phyloP scores from a whole-genome alignment of 2,329 filamentous ascomycete species.

The Harringtonia aguacate region DNA sequence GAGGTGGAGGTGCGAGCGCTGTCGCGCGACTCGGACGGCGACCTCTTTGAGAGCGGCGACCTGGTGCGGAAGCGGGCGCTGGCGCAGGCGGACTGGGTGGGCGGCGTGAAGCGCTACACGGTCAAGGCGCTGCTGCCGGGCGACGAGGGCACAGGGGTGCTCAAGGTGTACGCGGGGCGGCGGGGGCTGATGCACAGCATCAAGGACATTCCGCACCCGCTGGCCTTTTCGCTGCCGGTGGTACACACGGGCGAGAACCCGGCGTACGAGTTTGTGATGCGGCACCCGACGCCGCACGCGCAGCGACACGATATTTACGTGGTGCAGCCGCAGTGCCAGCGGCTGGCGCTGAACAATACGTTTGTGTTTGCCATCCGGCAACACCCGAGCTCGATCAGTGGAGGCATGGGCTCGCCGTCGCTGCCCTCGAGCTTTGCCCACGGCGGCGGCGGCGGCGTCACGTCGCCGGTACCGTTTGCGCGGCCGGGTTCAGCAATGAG shows the following conservation, averaged over 20 bases:
- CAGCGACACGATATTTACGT: constrained; percentile 95
- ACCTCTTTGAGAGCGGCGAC: constrained; percentile 88
- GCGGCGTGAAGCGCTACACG: constrained; percentile 80
- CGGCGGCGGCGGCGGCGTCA: background rate
- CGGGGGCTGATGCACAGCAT: constrained; percentile 95
- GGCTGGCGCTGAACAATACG: constrained; percentile 86
- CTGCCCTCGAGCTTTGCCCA: constrained; percentile 19
- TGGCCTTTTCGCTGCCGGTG: constrained; percentile 84
- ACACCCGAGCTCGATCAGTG: constrained; percentile 55
- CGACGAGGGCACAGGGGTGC: constrained; percentile 76
- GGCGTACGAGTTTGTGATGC: constrained; percentile 81
- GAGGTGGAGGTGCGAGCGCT: constrained; percentile 83
- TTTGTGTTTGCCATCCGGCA: constrained; percentile 96
- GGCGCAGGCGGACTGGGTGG: constrained; percentile 82
- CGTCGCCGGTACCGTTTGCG: constrained; percentile 49
- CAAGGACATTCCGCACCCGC: constrained; percentile 86
- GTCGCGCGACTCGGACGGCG: constrained; percentile 74
- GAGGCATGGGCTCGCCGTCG: constrained; percentile 21
- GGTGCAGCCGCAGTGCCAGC: constrained; percentile 85
- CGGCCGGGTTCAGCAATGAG: constrained; percentile 55
- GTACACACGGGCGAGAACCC: constrained; percentile 88
- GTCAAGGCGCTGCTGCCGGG: constrained; percentile 86
- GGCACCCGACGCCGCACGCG: constrained; percentile 95
- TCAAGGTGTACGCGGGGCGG: constrained; percentile 91
- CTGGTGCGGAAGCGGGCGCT: constrained; percentile 75